Evolutionary conservation across 2,329 filamentous ascomycete species (phyloP).

Genomic region (Blumeria graminis): DNA sequence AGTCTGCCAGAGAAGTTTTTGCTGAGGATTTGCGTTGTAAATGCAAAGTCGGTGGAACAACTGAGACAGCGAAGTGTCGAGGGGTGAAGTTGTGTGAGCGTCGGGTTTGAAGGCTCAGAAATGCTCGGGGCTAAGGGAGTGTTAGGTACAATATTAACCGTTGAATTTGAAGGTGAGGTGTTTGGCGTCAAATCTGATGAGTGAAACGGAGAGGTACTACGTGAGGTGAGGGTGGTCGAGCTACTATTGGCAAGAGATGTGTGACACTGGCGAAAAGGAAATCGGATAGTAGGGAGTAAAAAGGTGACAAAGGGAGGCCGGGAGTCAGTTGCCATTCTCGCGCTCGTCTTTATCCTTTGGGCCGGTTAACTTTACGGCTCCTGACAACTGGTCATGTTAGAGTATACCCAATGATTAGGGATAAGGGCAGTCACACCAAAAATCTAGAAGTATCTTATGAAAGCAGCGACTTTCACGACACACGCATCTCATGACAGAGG

Average conservation of each 20-base stretch:
- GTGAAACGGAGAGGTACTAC: not conserved
- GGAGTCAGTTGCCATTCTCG: conserved; percentile 6
- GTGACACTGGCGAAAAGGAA: conserved; percentile 20
- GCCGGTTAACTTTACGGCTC: no score
- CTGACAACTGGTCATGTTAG: no score
- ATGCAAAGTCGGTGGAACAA: conserved; percentile 37
- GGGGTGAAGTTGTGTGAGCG: conserved; percentile 22
- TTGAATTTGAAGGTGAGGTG: conserved; percentile 8
- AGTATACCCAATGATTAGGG: no score
- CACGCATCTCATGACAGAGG: no score
- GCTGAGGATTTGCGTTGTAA: conserved; percentile 33
- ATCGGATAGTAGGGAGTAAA: conserved; percentile 25
- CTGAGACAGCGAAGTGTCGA: conserved; percentile 32
- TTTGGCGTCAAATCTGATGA: conserved; percentile 13
- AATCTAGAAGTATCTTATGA: no score
- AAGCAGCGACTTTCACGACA: no score
- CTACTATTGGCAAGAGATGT: conserved; percentile 15
- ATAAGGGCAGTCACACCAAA: no score
- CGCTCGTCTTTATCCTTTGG: not conserved
- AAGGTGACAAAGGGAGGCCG: conserved; percentile 22
- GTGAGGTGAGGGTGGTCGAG: conserved; percentile 4
- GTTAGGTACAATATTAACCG: conserved; percentile 2
- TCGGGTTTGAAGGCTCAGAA: not conserved
- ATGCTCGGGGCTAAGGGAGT: conserved; percentile 3
- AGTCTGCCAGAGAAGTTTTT: conserved; percentile 43